Evolutionary conservation across 345 rosid species (phyloP).

Genomic region (Cardamine chenopodiifolia): DNA sequence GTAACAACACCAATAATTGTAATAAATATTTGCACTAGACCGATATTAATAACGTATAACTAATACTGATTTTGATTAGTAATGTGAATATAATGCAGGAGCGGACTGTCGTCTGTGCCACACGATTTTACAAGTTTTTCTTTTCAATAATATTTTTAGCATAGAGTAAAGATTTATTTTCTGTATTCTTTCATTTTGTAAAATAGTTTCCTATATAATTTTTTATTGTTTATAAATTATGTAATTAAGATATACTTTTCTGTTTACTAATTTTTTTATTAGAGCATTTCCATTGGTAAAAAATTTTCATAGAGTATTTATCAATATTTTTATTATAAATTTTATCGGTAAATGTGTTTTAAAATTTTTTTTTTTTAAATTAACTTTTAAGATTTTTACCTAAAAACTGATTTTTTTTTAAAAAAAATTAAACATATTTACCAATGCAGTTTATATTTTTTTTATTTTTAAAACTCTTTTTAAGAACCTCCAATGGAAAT

Average conservation of each 20-base stretch:
- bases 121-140: neutral
- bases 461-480: too few species aligned
- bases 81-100: neutral
- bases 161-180: neutral
- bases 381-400: too few species aligned
- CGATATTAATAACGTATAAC: neutral
- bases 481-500: too few species aligned
- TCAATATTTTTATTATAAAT: too few species aligned
- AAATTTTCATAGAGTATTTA: too few species aligned
- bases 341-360: too few species aligned
- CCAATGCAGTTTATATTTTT: too few species aligned
- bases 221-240: neutral
- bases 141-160: neutral
- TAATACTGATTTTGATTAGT: neutral
- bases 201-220: neutral
- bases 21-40: neutral
- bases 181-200: neutral
- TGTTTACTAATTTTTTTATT: neutral
- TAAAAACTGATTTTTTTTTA: too few species aligned
- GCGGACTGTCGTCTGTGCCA: neutral
- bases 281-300: too few species aligned
- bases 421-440: too few species aligned
- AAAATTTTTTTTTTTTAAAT: too few species aligned
- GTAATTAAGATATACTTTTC: neutral
- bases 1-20: neutral